A percentile compares a stretch with the other conserved stretches of the same genome.
Conservation (phyloP, 805 yeast species). For the Schwanniomyces sp. region DNA sequence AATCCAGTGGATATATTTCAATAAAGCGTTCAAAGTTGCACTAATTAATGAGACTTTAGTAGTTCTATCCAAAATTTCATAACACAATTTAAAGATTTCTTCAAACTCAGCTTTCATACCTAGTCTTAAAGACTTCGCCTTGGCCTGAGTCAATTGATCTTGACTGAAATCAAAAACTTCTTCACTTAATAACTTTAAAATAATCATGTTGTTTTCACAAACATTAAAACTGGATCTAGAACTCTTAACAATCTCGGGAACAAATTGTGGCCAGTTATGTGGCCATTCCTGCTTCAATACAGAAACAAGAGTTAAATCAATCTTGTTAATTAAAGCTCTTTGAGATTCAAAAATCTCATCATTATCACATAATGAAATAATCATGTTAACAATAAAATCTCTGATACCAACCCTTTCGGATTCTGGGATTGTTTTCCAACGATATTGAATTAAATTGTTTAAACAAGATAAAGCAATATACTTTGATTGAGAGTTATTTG, state of each 20-base stretch:
- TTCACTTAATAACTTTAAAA: constrained; percentile 83
- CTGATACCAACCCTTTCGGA: constrained; percentile 91
- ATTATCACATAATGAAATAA: constrained; percentile 85
- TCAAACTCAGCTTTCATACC: constrained; percentile 89
- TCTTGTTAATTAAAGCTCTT: constrained; percentile 85
- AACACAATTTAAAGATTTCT: constrained; percentile 90
- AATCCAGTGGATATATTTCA: constrained; percentile 91
- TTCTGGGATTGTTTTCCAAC: constrained; percentile 91
- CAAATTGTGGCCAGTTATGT: constrained; percentile 94
- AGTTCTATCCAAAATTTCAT: constrained; percentile 88
- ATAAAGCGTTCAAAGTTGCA: constrained; percentile 79
- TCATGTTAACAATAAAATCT: constrained; percentile 91
- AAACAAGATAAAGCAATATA: constrained; percentile 88
- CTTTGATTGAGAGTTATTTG: constrained; percentile 82
- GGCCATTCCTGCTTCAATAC: constrained; percentile 99
- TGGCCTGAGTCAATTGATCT: constrained; percentile 96
- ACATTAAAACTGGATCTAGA: constrained; percentile 85
- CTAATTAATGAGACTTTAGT: constrained; percentile 78
- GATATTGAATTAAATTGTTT: constrained; percentile 84
- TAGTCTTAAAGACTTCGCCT: constrained; percentile 76
- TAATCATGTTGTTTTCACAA: constrained; percentile 96
- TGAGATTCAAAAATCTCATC: constrained; percentile 69
- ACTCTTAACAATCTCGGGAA: constrained; percentile 87
- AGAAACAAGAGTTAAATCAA: constrained; percentile 90
- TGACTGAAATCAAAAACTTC: constrained; percentile 96